These are phyloP conservation scores for Isoetes taiwanensis DNA, from an alignment of 75 land plant genomes.

Conservation along the genomic window DNA sequence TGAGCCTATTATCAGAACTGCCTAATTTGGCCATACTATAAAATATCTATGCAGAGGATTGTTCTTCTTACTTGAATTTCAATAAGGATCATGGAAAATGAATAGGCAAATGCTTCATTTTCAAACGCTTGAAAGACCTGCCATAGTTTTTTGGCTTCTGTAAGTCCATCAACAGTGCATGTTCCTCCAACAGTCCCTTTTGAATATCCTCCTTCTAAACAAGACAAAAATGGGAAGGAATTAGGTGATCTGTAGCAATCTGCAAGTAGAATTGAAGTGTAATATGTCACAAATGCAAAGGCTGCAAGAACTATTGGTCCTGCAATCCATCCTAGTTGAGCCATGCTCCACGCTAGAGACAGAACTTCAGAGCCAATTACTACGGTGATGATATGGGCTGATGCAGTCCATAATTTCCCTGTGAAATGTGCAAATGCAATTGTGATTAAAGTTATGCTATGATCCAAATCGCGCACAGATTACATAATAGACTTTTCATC, in stretches of 20 bases:
- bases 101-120: neutral
- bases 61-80: too few species aligned
- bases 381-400: conserved; percentile 50
- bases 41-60: too few species aligned
- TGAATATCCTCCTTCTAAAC: too few species aligned
- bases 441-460: too few species aligned
- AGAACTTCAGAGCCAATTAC: conserved; percentile 59
- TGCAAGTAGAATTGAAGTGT: conserved; percentile 39
- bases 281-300: conserved; percentile 42
- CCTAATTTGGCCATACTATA: too few species aligned
- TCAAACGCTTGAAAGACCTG: neutral
- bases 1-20: too few species aligned
- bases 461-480: too few species aligned
- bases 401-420: conserved; percentile 47
- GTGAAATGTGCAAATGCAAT: too few species aligned
- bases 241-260: conserved; percentile 64
- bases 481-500: too few species aligned
- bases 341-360: conserved; percentile 42
- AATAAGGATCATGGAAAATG: neutral
- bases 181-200: too few species aligned
- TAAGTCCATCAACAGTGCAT: too few species aligned
- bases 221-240: too few species aligned
- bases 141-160: neutral
- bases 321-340: conserved; percentile 68
- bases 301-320: conserved; percentile 46